Evolutionary conservation across 1,284 basidiomycete genomes (phyloP).

Genomic region (Cystobasidium slooffiae): DNA sequence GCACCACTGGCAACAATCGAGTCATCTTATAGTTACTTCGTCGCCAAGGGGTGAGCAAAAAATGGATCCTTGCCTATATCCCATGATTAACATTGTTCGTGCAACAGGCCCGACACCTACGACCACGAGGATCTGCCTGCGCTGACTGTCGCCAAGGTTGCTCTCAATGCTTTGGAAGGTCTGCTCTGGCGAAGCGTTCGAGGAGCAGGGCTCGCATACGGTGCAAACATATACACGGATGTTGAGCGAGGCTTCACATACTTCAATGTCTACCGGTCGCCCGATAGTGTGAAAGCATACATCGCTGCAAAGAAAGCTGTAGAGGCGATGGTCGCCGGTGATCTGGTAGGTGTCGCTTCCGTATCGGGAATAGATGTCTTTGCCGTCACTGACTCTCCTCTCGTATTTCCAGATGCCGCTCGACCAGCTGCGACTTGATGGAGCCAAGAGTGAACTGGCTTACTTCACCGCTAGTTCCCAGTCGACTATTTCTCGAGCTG

Average conservation of each 20-base stretch:
- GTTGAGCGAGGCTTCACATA: constrained; percentile 79
- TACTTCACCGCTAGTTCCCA: constrained; percentile 79
- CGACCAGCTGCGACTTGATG: constrained; percentile 81
- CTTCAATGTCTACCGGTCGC: constrained; percentile 78
- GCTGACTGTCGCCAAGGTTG: constrained; percentile 79
- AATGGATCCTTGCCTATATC: neutral
- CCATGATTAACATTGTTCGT: neutral
- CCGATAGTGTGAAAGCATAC: constrained; percentile 62
- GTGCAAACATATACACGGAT: constrained; percentile 77
- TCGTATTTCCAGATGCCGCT: constrained; percentile 69
- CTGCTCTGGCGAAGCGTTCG: constrained; percentile 83
- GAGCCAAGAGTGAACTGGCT: constrained; percentile 88
- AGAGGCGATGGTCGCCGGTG: constrained; percentile 73
- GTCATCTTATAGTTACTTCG: constrained; percentile 83
- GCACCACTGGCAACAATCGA: constrained; percentile 92
- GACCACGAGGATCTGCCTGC: constrained; percentile 83
- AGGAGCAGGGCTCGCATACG: constrained; percentile 91
- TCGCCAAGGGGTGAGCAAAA: constrained; percentile 66
- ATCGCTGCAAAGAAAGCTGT: constrained; percentile 63
- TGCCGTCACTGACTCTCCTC: neutral
- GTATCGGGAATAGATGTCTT: neutral
- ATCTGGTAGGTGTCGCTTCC: constrained; percentile 63
- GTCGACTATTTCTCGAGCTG: constrained; percentile 81
- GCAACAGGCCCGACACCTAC: constrained; percentile 67
- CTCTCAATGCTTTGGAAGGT: constrained; percentile 91